phyloP scores from a whole-genome alignment of 2,329 filamentous ascomycete genomes.

The Colletotrichum filicis region DNA sequence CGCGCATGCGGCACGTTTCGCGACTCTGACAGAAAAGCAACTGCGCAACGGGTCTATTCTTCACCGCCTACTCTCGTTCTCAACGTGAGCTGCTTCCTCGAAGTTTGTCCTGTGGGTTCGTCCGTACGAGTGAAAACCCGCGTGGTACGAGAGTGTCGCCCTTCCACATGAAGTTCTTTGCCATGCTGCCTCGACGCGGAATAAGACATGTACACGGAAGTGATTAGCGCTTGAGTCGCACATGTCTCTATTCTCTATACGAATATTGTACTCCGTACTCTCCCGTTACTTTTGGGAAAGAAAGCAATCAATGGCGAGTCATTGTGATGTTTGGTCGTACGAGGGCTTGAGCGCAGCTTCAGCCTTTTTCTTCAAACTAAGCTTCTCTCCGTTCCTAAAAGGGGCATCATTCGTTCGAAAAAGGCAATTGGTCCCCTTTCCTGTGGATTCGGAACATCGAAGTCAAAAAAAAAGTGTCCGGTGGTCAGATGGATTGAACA shows the following conservation, averaged over 20 bases:
- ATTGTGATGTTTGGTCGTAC: not conserved
- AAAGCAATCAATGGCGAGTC: not conserved
- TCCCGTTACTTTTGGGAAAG: not conserved
- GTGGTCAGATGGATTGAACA: not conserved
- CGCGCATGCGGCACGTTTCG: not conserved
- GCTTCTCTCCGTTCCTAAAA: not conserved
- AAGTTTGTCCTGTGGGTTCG: not conserved
- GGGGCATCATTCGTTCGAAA: not conserved
- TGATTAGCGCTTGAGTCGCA: not conserved
- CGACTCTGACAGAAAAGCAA: not conserved
- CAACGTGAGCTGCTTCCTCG: too few species aligned
- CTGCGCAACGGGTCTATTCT: not conserved
- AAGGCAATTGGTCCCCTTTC: not conserved
- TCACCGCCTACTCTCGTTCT: not conserved
- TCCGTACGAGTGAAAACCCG: not conserved
- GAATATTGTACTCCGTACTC: not conserved
- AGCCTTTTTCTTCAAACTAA: not conserved
- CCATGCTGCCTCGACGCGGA: not conserved
- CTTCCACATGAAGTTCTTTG: not conserved
- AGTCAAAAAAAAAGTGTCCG: not conserved
- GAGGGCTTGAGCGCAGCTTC: not conserved
- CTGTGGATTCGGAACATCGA: not conserved
- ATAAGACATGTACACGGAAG: not conserved
- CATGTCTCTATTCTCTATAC: not conserved
- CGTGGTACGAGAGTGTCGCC: not conserved